Base-by-base conservation (phyloP, 805 yeast species). In the Clavispora fructus region DNA sequence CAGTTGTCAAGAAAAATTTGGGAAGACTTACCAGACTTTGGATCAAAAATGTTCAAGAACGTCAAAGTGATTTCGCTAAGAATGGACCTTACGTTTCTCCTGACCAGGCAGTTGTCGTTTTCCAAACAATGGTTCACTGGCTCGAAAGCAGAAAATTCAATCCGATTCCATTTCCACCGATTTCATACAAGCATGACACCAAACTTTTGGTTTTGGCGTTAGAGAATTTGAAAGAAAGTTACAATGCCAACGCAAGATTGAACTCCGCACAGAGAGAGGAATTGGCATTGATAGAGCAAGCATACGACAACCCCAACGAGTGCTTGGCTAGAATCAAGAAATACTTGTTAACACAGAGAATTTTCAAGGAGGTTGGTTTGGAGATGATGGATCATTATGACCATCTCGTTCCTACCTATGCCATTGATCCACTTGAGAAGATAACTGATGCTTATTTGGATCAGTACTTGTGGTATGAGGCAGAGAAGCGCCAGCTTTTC, bases 241-340 rank as follows among this genome's bases (percentile, higher is more conserved):
- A 84, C 59, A 69, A 63, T 42, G 72, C 75, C 10, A 80, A 81
- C 43, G 78, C 87, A 19, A 71, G 96, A 47, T 68, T 94, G 52
- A 92, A 89, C 56, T 83, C 95, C 6, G 72, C 84, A 8, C 96
- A 94, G 63, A 75, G 97, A 52, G 97, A 92, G 64, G 99, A 94
- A 58, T 68, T 94, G 49, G 94, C 97, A 0, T 70, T 92, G 50
- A 89, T 94, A 40, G 99, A 94, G 60, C 95, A 90, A 59, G 98
- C 98, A 0, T 94, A 89, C 61, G 99, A 94, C 58, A 88, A 89
- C 55, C 99, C 99, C 0, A 96, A 90, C 62, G 98, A 95, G 59
- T 85, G 91, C 50, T 70, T 94, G 47, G 85, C 85, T 13, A 78
- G 96, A 51, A 79, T 94, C 46, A 94, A 94, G 65, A 84, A 85